Evolutionary conservation across 768 basidiomycete genomes (phyloP), one percentile per base, ranked within the genome.

Genomic region (Phlegmacium glaucopus): DNA sequence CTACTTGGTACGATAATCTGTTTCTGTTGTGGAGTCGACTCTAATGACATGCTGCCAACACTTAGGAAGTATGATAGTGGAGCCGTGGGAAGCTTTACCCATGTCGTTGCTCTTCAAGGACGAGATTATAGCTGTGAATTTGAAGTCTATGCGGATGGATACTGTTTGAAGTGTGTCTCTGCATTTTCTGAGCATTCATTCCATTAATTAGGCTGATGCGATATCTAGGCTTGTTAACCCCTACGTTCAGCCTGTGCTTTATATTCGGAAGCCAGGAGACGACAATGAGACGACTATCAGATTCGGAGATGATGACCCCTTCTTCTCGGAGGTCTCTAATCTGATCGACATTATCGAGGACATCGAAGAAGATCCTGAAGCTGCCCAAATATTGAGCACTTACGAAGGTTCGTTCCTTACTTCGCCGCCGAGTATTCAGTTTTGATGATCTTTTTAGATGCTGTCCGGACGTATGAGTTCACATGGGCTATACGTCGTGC

Each of bases 61-160:
- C 22, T 22, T 5, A 87, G 87, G 88, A 99, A 99, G 74, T 99
- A 98, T 63, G 85, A 89, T 51, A 91, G 80, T 47, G 95, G 95
- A 10, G 95, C 94, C 29, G 89, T 97, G 27, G 95, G 96, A 17
- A 87, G 81, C 49, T 87, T 99, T 67, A 90, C 82, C 3, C 95
- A 99, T 59, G 76, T 90, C 36, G 88, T 89, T 46, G 88, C 90
- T 17, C 82, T 99, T 34, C 95, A 99, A 63, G 95, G 94, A 42
- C 82, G 74, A 55, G 82, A 94, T 62, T 98, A 97, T 69, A 90
- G 90, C 59, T 96, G 93, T 63, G 94, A 95, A 71, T 74, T 97
- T 35, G 94, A 95, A 63, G 84, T 95, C 35, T 91, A 86, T 68
- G 91, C 91, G 36, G 95, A 98, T 63, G 95, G 95, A 7, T 96